Evolutionary conservation across 1,284 basidiomycete genomes (phyloP), one percentile per base, ranked within the genome.

Genomic region (Wolfiporia cocos): DNA sequence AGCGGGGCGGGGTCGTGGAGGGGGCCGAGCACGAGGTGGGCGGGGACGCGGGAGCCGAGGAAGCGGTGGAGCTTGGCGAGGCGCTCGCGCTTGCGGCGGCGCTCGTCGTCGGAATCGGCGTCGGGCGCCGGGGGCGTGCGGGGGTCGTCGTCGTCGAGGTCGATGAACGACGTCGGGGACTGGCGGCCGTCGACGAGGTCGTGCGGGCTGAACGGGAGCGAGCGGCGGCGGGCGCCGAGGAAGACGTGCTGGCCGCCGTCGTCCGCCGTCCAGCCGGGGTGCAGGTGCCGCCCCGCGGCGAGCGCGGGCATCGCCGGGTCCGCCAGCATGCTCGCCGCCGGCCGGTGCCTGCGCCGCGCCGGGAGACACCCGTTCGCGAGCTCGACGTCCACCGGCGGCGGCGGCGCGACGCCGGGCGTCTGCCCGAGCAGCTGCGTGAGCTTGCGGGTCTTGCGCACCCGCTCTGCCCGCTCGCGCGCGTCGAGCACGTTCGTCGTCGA

Each of bases 31-130:
- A 85, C 78, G 34, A 87, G 72, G 50, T 78, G 73, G 10, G 74
- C 59, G 15, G 86, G 86, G 21, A 90, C 82, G 32, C 76, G 74
- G 24, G 83, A 86, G 18, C 86, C 87, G 22, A 90, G 71, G 64
- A 81, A 88, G 33, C 87, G 82, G 60, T 89, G 84, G 5, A 90
- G 70, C 58, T 81, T 88, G 4, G 82, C 81, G 24, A 90, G 66
- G 52, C 78, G 79, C 51, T 85, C 82, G 37, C 86, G 72, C 57
- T 82, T 86, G 47, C 76, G 71, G 43, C 76, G 69, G 47, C 74
- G 72, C 45, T 82, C 76, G 21, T 75, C 73, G 44, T 86, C 80
- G 17, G 66, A 71, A 47, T 66, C 68, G 46, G 70, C 69, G 42
- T 78, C 73, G 24, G 71, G 63, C 39, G 71, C 66, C 29, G 36